Conservation (phyloP, 106 monocot genomes). For the Gastrodia elata region DNA sequence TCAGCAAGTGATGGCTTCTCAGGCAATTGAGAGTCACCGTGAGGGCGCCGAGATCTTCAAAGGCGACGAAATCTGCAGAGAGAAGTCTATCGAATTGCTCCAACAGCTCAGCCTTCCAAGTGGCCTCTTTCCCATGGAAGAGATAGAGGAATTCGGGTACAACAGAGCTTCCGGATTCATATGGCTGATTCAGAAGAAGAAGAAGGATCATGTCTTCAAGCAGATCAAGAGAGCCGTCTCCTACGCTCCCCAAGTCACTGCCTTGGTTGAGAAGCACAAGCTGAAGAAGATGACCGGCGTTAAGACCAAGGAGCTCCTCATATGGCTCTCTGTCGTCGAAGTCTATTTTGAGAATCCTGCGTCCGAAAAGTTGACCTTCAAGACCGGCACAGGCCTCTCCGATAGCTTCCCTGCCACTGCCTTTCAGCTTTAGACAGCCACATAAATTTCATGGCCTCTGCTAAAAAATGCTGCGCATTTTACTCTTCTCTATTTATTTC, state of each 20-base stretch:
- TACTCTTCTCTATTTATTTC: too few species aligned
- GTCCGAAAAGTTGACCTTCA: slow-evolving; percentile 23
- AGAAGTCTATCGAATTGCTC: slow-evolving; percentile 22
- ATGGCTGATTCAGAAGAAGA: slow-evolving; percentile 43
- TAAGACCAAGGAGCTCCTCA: slow-evolving; percentile 28
- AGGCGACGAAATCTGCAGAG: slow-evolving; percentile 17
- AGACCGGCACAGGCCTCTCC: slow-evolving; percentile 17
- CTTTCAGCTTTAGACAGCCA: slow-evolving; percentile 18
- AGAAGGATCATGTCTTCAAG: slow-evolving; percentile 10
- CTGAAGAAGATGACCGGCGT: slow-evolving; percentile 3
- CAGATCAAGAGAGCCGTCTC: slow-evolving; percentile 5
- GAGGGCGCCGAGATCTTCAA: slow-evolving; percentile 18
- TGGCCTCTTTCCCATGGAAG: slow-evolving; percentile 30
- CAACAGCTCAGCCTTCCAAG: slow-evolving; percentile 27
- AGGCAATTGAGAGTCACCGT: slow-evolving; percentile 8
- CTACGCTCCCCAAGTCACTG: background rate
- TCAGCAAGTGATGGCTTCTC: slow-evolving; percentile 22
- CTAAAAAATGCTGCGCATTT: too few species aligned
- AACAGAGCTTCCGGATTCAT: slow-evolving; percentile 30
- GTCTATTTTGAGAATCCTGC: slow-evolving; percentile 21
- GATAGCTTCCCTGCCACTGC: slow-evolving; percentile 22
- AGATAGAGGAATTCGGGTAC: slow-evolving; percentile 36
- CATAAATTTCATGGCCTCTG: too few species aligned
- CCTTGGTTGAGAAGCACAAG: background rate
- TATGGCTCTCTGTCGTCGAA: slow-evolving; percentile 32